Conservation (phyloP, 164 flowering plant species). For the Stephania japonica region DNA sequence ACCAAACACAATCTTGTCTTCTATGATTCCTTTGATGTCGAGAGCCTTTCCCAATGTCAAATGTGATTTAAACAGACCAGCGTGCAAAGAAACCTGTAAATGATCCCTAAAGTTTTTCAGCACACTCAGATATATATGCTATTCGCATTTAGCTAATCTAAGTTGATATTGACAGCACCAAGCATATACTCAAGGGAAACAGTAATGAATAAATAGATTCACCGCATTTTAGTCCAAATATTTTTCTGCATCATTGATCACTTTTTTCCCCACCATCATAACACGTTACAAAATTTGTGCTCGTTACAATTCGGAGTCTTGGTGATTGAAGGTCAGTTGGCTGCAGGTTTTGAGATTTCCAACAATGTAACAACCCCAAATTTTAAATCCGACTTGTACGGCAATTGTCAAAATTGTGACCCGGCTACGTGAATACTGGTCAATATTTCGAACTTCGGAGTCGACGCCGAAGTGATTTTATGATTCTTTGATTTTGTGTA, state of each 20-base stretch:
- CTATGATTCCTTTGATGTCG: conserved; percentile 24
- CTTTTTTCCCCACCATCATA: not conserved
- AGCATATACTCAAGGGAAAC: not conserved
- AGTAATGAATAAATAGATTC: not conserved
- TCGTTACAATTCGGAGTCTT: too few species aligned
- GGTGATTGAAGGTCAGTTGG: too few species aligned
- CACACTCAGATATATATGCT: not conserved
- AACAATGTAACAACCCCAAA: too few species aligned
- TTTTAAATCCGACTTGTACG: too few species aligned
- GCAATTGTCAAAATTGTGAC: too few species aligned
- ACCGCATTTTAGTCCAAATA: too few species aligned
- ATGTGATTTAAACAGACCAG: conserved; percentile 26
- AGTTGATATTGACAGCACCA: not conserved
- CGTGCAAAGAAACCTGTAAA: conserved; percentile 43
- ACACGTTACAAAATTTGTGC: not conserved
- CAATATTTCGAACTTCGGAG: too few species aligned
- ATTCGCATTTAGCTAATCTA: too few species aligned
- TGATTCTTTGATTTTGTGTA: too few species aligned
- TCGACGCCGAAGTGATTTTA: too few species aligned
- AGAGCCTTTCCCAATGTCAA: conserved; percentile 27
- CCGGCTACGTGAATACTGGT: too few species aligned
- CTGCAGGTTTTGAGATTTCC: too few species aligned
- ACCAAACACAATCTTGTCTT: conserved; percentile 26
- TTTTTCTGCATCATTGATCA: not conserved
- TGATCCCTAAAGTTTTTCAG: conserved; percentile 4